These are phyloP conservation scores for Boletus sp. DNA, from an alignment of 1,284 basidiomycete species.

Conservation along the genomic window DNA sequence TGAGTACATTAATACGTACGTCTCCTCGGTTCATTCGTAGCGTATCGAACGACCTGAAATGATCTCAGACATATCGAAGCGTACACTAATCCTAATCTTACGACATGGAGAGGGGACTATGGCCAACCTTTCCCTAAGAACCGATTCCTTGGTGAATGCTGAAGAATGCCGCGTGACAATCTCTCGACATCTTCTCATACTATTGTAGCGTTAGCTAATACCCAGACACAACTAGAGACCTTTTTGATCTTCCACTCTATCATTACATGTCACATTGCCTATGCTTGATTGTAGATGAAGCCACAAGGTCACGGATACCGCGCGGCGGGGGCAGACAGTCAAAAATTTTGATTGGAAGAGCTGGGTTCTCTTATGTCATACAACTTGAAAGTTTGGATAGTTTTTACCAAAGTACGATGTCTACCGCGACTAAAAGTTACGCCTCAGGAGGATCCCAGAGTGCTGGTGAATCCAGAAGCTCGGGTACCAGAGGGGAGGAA, in stretches of 20 bases:
- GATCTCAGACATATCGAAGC: constrained; percentile 35
- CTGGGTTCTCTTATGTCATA: constrained; percentile 1
- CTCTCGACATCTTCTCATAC: neutral
- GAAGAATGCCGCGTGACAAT: neutral
- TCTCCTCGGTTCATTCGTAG: constrained; percentile 9
- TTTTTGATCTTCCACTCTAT: neutral
- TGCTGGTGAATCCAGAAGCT: constrained; percentile 7
- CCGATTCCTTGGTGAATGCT: constrained; percentile 32
- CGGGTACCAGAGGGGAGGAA: constrained; percentile 22
- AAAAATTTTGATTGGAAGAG: neutral
- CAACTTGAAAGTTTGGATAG: neutral
- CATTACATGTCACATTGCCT: neutral
- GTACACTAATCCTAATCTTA: constrained; percentile 42
- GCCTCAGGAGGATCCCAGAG: constrained; percentile 3
- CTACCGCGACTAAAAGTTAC: neutral
- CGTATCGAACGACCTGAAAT: neutral
- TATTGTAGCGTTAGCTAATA: constrained; percentile 3
- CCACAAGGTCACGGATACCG: neutral
- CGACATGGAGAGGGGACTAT: constrained; percentile 37
- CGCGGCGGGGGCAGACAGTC: neutral
- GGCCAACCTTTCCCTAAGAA: constrained; percentile 33
- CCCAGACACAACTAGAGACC: neutral
- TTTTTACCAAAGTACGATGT: neutral
- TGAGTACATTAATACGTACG: constrained; percentile 53
- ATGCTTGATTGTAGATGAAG: neutral